Percentiles rank a stretch among this genome's conserved stretches.
Conservation (phyloP, 495 filamentous ascomycete genomes). For the Filosporella fistucella region DNA sequence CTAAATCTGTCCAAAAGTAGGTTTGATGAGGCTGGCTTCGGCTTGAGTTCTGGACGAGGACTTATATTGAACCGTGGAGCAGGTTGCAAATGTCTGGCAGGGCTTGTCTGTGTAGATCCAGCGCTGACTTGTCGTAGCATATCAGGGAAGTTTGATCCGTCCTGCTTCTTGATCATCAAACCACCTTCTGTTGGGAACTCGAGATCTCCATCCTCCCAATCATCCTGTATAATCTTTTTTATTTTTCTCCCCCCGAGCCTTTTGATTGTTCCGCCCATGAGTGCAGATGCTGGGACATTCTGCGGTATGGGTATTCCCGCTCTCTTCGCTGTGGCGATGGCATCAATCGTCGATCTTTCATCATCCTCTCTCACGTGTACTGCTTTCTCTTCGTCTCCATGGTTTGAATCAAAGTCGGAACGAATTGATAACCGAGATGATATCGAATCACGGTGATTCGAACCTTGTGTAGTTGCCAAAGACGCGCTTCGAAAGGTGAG, state of each 20-base stretch:
- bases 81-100: slow-evolving; percentile 27
- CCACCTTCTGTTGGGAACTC: slow-evolving; percentile 59
- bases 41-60: slow-evolving; percentile 9
- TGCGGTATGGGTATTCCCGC: slow-evolving; percentile 89
- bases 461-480: slow-evolving; percentile 48
- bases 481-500: slow-evolving; percentile 63
- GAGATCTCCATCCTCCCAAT: slow-evolving; percentile 91
- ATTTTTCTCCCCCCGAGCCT: slow-evolving; percentile 77
- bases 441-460: slow-evolving; percentile 65
- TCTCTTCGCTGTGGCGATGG: slow-evolving; percentile 78
- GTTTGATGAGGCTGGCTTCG: slow-evolving; percentile 24
- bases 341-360: slow-evolving; percentile 72
- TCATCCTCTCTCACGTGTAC: slow-evolving; percentile 74
- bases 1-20: slow-evolving; percentile 53
- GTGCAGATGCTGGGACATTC: slow-evolving; percentile 88
- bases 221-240: slow-evolving; percentile 65
- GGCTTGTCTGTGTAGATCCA: slow-evolving; percentile 33
- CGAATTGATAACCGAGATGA: slow-evolving; percentile 74
- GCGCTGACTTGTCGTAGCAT: slow-evolving; percentile 58
- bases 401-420: slow-evolving; percentile 72
- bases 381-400: slow-evolving; percentile 81
- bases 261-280: slow-evolving; percentile 93
- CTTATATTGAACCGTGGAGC: slow-evolving; percentile 25
- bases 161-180: slow-evolving; percentile 59
- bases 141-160: slow-evolving; percentile 61